Evolutionary conservation across 495 filamentous ascomycete genomes (phyloP).

Genomic region (Zalerion maritima): DNA sequence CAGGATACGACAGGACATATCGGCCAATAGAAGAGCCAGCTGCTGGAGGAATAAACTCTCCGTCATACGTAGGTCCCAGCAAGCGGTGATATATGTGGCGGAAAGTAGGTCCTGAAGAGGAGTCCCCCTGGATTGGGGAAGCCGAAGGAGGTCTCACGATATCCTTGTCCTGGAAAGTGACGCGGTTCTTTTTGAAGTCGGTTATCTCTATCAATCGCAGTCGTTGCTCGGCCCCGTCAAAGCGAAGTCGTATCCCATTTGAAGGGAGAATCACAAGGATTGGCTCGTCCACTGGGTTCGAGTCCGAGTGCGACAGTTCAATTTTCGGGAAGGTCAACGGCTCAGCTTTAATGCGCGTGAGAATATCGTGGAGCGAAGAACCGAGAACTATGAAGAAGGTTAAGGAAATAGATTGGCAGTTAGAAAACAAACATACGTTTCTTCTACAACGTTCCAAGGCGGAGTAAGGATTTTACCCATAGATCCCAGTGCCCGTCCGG

Average conservation of each 20-base stretch:
- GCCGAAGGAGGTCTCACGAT: conserved; percentile 49
- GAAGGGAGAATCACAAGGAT: conserved; percentile 58
- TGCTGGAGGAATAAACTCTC: conserved; percentile 64
- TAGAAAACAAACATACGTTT: too few relatives aligned
- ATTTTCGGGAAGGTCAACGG: conserved; percentile 67
- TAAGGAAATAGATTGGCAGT: conserved; percentile 5
- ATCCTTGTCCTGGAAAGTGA: conserved; percentile 76
- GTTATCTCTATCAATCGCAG: conserved; percentile 79
- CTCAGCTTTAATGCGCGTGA: conserved; percentile 74
- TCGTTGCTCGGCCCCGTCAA: conserved; percentile 86
- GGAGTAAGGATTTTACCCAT: conserved; percentile 48
- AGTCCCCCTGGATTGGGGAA: conserved; percentile 16
- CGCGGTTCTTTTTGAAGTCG: conserved; percentile 74
- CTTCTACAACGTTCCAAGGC: too few relatives aligned
- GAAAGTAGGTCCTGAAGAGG: conserved; percentile 58
- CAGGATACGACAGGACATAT: conserved; percentile 86
- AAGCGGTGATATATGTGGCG: conserved; percentile 82
- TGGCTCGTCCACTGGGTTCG: conserved; percentile 54
- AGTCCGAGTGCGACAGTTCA: conserved; percentile 59
- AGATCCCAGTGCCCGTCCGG: conserved; percentile 64
- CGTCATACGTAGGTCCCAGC: conserved; percentile 80
- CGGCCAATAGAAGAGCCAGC: conserved; percentile 39
- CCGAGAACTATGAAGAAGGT: conserved; percentile 51
- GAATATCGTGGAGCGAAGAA: conserved; percentile 74
- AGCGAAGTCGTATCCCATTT: conserved; percentile 80